Conservation (phyloP, 2,329 filamentous ascomycete genomes). For the Stenocarpella maydis region DNA sequence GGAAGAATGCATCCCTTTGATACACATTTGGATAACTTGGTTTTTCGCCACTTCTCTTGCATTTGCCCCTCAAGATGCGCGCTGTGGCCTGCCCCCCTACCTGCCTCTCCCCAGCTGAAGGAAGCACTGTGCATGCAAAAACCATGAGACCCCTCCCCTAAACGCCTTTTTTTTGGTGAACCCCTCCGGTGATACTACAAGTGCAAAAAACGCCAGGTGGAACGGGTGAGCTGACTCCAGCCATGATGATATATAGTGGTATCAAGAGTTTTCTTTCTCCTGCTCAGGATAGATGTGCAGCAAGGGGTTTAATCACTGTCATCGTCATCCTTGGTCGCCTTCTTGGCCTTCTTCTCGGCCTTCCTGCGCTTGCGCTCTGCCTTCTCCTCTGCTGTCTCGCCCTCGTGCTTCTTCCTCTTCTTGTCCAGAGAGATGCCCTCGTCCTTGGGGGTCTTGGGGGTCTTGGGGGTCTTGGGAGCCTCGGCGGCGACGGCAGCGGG, state of each 20-base stretch:
- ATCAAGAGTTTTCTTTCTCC: conserved; percentile 11
- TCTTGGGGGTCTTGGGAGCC: conserved; percentile 22
- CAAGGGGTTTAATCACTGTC: conserved; percentile 37
- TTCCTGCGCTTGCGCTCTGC: conserved; percentile 47
- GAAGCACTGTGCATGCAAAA: conserved; percentile 14
- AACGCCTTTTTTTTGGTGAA: conserved; percentile 32
- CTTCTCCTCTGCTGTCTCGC: conserved; percentile 75
- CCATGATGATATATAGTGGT: conserved; percentile 30
- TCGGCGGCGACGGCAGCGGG: conserved; percentile 49
- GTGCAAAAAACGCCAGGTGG: conserved; percentile 30
- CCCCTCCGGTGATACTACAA: conserved; percentile 30
- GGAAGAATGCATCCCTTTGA: background rate
- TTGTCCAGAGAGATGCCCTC: conserved; percentile 75
- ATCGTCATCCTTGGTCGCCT: conserved; percentile 36
- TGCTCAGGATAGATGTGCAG: conserved; percentile 15
- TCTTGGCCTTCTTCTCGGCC: conserved; percentile 45
- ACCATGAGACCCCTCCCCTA: conserved; percentile 12
- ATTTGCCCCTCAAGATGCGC: conserved; percentile 4
- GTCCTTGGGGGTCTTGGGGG: conserved; percentile 44
- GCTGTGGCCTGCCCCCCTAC: background rate
- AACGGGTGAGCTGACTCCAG: conserved; percentile 29
- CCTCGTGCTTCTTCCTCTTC: conserved; percentile 84
- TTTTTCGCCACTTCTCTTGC: background rate
- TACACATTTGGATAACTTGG: background rate
- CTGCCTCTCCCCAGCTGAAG: conserved; percentile 12